Base-by-base conservation (phyloP, 2,329 filamentous ascomycete species). In the Lachnellula suecica region DNA sequence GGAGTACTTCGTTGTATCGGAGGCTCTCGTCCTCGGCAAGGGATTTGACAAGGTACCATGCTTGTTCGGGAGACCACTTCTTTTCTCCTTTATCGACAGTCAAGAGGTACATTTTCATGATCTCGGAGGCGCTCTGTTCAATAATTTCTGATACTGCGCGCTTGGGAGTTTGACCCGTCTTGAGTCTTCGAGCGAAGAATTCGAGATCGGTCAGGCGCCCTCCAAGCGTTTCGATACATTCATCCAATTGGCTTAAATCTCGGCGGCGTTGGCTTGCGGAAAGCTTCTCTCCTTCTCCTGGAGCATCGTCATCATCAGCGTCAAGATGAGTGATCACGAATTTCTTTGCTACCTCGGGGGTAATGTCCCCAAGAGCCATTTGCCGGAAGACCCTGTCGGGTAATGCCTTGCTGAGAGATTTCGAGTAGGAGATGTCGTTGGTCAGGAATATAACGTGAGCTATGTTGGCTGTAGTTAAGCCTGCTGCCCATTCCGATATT, bases 381-480 rank as follows among this genome's bases (percentile, higher is more conserved):
- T 91, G 87, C 49, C 89, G 85, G 76, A 97, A 96, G 11, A 97
- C 88, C 23, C 94, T 84, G 65, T 97, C 93, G 0, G 94, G 94
- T 19, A 99, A 78, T 1, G 91, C 89, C 67, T 91, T 94, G 53
- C 88, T 85, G 2, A 97, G 76, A 0, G 89, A 87, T 69, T 97
- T 97, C 45, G 88, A 87, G 71, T 91, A 96, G 0, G 91, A 89
- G 1, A 91, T 82, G 59, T 97, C 93, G 52, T 88, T 91, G 0
- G 93, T 97, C 34, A 99, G 76, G 76, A 97, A 96, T 52, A 99
- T 86, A 51, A 97, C 91, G 69, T 97, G 94, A 0, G 93, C 93
- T 40, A 96, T 80, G 59, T 97, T 96, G 47, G 87, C 86, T 42
- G 90, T 89, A 0, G 94, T 92, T 24, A 97, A 74, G 2, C 84